Percentiles rank a stretch among this genome's conserved stretches.
Conservation (phyloP, 352 stramenopile genomes). For the Pythium periplocum region DNA sequence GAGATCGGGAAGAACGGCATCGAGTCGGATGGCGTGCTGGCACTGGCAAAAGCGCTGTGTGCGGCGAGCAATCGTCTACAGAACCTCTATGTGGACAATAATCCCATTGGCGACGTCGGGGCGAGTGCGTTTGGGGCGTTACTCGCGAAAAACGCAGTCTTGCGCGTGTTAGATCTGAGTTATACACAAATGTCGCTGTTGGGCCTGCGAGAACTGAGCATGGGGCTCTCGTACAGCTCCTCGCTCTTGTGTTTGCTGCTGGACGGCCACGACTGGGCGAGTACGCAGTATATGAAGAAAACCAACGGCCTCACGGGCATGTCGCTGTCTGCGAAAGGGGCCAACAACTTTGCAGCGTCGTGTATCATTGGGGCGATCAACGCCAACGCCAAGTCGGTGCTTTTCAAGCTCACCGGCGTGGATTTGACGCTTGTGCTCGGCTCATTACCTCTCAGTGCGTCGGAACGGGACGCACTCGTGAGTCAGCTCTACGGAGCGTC, state of each 20-base stretch:
- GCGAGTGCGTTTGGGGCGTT: constrained; percentile 62
- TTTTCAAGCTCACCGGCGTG: constrained; percentile 78
- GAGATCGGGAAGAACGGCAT: constrained; percentile 80
- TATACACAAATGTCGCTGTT: constrained; percentile 80
- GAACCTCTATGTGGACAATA: constrained; percentile 84
- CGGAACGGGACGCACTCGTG: constrained; percentile 4
- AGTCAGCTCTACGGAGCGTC: constrained; percentile 1
- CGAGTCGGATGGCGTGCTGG: constrained; percentile 57
- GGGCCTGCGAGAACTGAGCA: constrained; percentile 60
- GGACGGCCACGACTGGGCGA: constrained; percentile 80
- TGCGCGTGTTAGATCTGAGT: constrained; percentile 75
- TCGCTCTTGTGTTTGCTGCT: constrained; percentile 67
- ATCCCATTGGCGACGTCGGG: constrained; percentile 71
- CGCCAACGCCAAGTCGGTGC: constrained; percentile 50
- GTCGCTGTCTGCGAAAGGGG: constrained; percentile 55
- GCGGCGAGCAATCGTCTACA: constrained; percentile 41
- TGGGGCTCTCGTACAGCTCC: constrained; percentile 55
- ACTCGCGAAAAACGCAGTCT: constrained; percentile 59
- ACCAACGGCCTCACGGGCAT: constrained; percentile 47
- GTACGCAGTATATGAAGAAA: constrained; percentile 83
- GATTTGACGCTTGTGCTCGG: constrained; percentile 49
- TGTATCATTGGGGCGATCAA: constrained; percentile 73
- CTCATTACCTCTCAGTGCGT: constrained; percentile 16
- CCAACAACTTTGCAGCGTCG: constrained; percentile 67
- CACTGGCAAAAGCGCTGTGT: constrained; percentile 63